phyloP scores from a whole-genome alignment of 2,329 filamentous ascomycete species.

The Colletotrichum tanaceti region DNA sequence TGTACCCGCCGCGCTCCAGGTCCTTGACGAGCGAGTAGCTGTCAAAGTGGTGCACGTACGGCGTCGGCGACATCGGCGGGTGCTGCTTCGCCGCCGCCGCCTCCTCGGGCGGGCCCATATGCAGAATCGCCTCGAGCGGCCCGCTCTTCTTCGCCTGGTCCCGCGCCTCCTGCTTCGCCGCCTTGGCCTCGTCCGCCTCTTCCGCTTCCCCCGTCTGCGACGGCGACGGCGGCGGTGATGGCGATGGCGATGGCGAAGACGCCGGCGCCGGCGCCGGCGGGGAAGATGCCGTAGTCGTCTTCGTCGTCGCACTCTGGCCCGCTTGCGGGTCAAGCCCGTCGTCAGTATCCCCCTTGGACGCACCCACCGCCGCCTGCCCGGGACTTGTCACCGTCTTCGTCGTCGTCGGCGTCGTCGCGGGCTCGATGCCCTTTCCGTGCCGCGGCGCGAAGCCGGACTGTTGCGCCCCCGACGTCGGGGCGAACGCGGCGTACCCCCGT shows the following conservation, averaged over 20 bases:
- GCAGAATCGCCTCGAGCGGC: conserved; percentile 63
- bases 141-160: conserved; percentile 57
- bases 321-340: conserved; percentile 37
- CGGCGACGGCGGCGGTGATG: background rate
- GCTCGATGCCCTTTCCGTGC: conserved; percentile 72
- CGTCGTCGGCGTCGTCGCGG: conserved; percentile 50
- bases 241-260: conserved; percentile 1
- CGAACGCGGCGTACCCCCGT: conserved; percentile 51
- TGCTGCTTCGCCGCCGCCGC: conserved; percentile 57
- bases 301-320: conserved; percentile 36
- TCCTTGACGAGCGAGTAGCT: conserved; percentile 89
- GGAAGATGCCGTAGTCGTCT: conserved; percentile 33
- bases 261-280: conserved; percentile 17
- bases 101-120: conserved; percentile 58
- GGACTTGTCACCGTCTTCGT: conserved; percentile 18
- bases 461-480: conserved; percentile 49
- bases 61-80: conserved; percentile 77
- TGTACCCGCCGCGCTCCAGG: conserved; percentile 78
- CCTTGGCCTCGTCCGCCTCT: conserved; percentile 42
- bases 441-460: conserved; percentile 63
- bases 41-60: conserved; percentile 96
- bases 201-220: background rate
- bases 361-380: conserved; percentile 10
- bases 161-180: conserved; percentile 46
- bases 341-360: conserved; percentile 11